Conservation (phyloP, 75 land plant genomes). For the Picea sitchensis region DNA sequence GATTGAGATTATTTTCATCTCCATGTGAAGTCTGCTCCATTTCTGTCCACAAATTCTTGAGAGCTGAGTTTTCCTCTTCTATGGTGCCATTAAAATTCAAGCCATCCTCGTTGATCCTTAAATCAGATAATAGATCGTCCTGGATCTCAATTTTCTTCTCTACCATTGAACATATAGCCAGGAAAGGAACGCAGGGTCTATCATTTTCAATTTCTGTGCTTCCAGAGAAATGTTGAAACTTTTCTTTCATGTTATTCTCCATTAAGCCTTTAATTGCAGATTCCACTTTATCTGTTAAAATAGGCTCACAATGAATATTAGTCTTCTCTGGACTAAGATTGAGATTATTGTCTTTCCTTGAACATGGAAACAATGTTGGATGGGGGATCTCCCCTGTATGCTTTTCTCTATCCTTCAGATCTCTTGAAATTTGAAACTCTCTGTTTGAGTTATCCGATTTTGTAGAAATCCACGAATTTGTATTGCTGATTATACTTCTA, state of each 20-base stretch:
- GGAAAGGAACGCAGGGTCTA: background rate
- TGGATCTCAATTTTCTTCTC: conserved; percentile 2
- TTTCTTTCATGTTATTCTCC: background rate
- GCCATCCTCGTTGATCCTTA: background rate
- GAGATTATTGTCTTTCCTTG: background rate
- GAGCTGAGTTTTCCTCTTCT: background rate
- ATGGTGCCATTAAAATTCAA: background rate
- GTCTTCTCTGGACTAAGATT: background rate
- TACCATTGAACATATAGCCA: background rate
- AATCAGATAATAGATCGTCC: background rate
- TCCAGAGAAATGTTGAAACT: conserved; percentile 8
- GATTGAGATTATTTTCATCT: background rate
- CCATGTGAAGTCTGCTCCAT: background rate
- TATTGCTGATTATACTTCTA: background rate
- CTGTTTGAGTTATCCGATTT: background rate
- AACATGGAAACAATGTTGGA: no score
- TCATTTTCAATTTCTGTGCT: conserved; percentile 1
- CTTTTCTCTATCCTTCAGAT: background rate
- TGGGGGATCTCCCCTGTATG: background rate
- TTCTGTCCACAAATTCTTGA: background rate
- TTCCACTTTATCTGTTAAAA: background rate
- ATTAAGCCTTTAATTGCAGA: background rate
- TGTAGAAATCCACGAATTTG: background rate
- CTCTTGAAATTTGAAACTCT: background rate
- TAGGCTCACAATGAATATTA: background rate